Percentiles rank a stretch among this genome's conserved stretches.
Conservation (phyloP, 2,329 filamentous ascomycete genomes). For the Exophiala sideris region DNA sequence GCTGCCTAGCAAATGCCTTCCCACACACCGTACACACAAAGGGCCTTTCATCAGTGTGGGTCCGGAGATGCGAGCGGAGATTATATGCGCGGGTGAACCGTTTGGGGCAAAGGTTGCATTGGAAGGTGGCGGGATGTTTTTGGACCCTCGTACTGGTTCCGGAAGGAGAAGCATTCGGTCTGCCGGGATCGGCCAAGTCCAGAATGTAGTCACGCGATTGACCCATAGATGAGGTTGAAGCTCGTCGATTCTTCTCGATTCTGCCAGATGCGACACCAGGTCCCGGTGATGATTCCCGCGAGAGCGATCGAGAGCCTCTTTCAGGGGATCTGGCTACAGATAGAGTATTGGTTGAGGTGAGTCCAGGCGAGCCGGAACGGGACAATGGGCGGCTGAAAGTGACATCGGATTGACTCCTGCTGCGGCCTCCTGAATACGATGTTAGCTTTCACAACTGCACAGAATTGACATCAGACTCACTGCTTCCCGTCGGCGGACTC, state of each 20-base stretch:
- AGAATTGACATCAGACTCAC: not conserved
- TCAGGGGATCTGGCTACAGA: slow-evolving; percentile 46
- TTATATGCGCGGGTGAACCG: slow-evolving; percentile 97
- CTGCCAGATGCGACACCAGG: slow-evolving; percentile 25
- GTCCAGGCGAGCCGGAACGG: slow-evolving; percentile 24
- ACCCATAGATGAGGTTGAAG: slow-evolving; percentile 46
- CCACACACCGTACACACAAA: slow-evolving; percentile 97
- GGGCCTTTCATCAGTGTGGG: slow-evolving; percentile 93
- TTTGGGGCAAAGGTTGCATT: slow-evolving; percentile 90
- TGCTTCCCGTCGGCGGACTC: slow-evolving; percentile 61
- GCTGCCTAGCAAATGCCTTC: slow-evolving; percentile 95
- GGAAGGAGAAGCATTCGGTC: slow-evolving; percentile 61
- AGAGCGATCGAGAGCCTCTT: slow-evolving; percentile 30
- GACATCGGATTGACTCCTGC: slow-evolving; percentile 59
- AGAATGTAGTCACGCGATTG: slow-evolving; percentile 74
- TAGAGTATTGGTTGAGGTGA: slow-evolving; percentile 30
- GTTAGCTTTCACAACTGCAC: slow-evolving; percentile 23
- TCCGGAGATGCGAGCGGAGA: slow-evolving; percentile 87
- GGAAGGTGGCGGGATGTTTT: slow-evolving; percentile 96
- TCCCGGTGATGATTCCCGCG: slow-evolving; percentile 43
- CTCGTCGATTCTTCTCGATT: slow-evolving; percentile 40
- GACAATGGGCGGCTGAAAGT: slow-evolving; percentile 33
- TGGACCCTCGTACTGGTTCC: slow-evolving; percentile 74
- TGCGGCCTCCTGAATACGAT: slow-evolving; percentile 46
- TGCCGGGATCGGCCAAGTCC: slow-evolving; percentile 82